Base-by-base conservation (phyloP, 1,139 yeast species). In the Saccharomyces hybrid region DNA sequence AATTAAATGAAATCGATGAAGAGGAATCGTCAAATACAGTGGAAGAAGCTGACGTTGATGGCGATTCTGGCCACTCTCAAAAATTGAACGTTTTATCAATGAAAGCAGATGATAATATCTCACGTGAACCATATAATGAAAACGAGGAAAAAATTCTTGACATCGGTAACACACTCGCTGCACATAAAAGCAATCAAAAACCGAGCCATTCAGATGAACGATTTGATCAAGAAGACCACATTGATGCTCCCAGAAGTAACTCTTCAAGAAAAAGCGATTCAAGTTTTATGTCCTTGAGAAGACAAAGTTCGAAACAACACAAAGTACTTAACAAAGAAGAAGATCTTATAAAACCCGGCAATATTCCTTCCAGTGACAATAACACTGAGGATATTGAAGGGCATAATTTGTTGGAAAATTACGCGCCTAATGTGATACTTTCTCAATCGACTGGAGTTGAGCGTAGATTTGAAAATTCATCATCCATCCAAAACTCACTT, bases 401-500 rank as follows among this genome's bases (percentile, higher is more conserved):
- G 8, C 3, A 14, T 34, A 34, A 14, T 34, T 8, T 16, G 4
- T 16, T 34, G 9, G 67, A 70, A 27, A 69, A 71, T 48, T 72
- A 72, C 54, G 63, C 69, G 34, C 75, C 74, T n/a, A 66, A 68
- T 51, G 71, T 73, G 74, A 71, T 73, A 5, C 65, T 78, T 6
- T 78, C 82, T 2, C 81, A 78, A 57, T 77, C 81, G 0, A 78
- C 80, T 0, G 82, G 82, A 0, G 70, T 75, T 50, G 80, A 76
- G 47, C 64, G 74, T 50, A 71, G 70, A 3, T 69, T 73, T 59
- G 70, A 69, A 26, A 69, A 68, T 28, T 68, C 70, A 5, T 66
- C 72, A 1, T 70, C 72, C 41, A 62, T 69, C n/a, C 71, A 65
- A 50, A 63, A 64, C 46, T 64, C 69, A 1, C 50, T 64, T 2